Percentiles rank a stretch among this genome's conserved stretches.
Conservation (phyloP, 768 basidiomycete species). For the Mycena venus region DNA sequence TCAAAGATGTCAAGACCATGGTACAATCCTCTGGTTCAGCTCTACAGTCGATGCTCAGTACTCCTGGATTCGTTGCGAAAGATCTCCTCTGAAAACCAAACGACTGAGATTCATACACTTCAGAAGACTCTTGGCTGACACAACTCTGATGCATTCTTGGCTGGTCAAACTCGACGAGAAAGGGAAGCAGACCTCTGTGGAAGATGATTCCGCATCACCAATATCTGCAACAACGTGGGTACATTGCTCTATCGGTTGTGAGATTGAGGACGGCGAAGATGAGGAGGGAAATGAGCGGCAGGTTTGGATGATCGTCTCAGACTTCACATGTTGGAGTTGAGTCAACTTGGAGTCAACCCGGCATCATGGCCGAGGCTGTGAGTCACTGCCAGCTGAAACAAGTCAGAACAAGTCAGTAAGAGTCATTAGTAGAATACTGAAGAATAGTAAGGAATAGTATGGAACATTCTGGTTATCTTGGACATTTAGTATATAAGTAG, state of each 20-base stretch:
- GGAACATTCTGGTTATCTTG: too few species aligned
- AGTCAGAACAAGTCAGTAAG: too few species aligned
- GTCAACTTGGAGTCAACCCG: too few species aligned
- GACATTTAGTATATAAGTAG: too few species aligned
- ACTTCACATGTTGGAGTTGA: too few species aligned
- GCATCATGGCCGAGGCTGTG: too few species aligned
- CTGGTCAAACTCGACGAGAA: constrained; percentile 71
- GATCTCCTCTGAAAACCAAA: constrained; percentile 73
- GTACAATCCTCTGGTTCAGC: constrained; percentile 50
- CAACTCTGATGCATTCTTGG: constrained; percentile 79
- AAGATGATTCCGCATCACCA: constrained; percentile 40
- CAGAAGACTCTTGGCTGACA: constrained; percentile 88
- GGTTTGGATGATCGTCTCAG: constrained; percentile 51
- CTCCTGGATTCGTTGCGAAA: constrained; percentile 75
- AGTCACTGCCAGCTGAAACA: too few species aligned
- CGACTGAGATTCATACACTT: constrained; percentile 90
- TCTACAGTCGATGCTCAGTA: neutral
- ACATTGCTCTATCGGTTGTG: constrained; percentile 93
- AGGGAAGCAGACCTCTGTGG: constrained; percentile 58
- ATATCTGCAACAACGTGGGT: constrained; percentile 72
- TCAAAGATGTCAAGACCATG: constrained; percentile 82
- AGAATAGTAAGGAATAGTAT: too few species aligned
- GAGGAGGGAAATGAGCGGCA: constrained; percentile 67
- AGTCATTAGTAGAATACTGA: too few species aligned
- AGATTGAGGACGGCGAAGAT: constrained; percentile 70